A percentile compares a stretch with the other conserved stretches of the same genome.
These are phyloP conservation scores for Beauveria scarabaeidicola DNA, from an alignment of 2,329 filamentous ascomycete genomes.

Conservation along the genomic window DNA sequence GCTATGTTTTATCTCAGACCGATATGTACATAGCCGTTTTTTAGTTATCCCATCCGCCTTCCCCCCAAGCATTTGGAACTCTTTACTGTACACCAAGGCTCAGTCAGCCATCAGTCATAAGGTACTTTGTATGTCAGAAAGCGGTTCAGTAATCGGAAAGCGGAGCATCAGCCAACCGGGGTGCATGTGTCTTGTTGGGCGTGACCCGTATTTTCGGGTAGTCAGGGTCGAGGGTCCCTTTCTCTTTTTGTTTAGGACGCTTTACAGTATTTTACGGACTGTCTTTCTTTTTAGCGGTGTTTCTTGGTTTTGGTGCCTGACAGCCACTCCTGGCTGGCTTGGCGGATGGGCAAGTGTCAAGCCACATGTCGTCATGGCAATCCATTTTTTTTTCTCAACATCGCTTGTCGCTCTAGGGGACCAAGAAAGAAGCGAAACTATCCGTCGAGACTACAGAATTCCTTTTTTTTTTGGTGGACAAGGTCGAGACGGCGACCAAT, in stretches of 20 bases:
- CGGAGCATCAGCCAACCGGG: not conserved
- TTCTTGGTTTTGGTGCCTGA: slow-evolving; percentile 1
- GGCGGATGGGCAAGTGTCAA: not conserved
- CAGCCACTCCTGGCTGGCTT: not conserved
- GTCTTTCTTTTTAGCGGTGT: not conserved
- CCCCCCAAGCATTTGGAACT: too few species aligned
- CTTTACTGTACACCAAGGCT: too few species aligned
- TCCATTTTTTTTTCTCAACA: not conserved
- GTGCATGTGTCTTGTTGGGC: not conserved
- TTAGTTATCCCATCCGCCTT: not conserved
- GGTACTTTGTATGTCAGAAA: not conserved
- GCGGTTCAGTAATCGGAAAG: slow-evolving; percentile 1
- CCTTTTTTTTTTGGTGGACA: not conserved
- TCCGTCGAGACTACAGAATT: not conserved
- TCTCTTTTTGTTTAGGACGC: not conserved
- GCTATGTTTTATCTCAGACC: not conserved
- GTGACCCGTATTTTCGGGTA: slow-evolving; percentile 1
- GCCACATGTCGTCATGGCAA: slow-evolving; percentile 9
- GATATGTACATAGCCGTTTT: too few species aligned
- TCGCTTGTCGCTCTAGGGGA: not conserved
- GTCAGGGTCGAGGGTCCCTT: not conserved
- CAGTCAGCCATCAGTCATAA: not conserved
- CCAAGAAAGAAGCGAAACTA: not conserved
- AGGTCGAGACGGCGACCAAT: not conserved
- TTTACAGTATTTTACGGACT: not conserved